A percentile compares a stretch with the other conserved stretches of the same genome.
Conservation (phyloP, 306 rosid genomes). For the Oxytropis ochrocephala region DNA sequence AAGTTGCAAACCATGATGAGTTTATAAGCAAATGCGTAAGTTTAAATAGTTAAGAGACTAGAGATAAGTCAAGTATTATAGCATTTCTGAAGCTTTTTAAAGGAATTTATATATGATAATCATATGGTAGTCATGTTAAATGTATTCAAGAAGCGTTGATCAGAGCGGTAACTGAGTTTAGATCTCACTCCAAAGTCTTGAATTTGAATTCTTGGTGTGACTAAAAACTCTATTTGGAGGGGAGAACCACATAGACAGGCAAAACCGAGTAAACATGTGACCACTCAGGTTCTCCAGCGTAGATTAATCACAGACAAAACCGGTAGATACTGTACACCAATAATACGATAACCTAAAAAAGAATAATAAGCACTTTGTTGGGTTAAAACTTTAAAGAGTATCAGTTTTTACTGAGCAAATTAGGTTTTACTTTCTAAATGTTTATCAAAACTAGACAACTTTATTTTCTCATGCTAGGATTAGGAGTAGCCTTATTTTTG, state of each 20-base stretch:
- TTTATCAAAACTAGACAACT: neutral
- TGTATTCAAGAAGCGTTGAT: neutral
- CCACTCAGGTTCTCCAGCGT: too few species aligned
- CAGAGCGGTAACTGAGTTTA: too few species aligned
- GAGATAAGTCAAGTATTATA: neutral
- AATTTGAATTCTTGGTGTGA: too few species aligned
- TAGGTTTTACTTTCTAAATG: neutral
- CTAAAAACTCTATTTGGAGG: too few species aligned
- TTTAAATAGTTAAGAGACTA: neutral
- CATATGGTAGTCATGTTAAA: neutral
- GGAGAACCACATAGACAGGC: too few species aligned
- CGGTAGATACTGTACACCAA: too few species aligned
- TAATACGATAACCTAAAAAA: too few species aligned
- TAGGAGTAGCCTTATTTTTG: neutral
- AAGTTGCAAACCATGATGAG: constrained; percentile 15
- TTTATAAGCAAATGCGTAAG: constrained; percentile 10
- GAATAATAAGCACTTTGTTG: neutral
- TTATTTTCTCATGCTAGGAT: neutral
- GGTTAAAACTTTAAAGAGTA: neutral
- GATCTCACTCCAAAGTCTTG: too few species aligned
- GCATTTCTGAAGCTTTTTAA: neutral
- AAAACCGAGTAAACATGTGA: too few species aligned
- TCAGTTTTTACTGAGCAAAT: neutral
- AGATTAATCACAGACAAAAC: too few species aligned
- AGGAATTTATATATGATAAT: neutral